These are phyloP conservation scores for Mycosphaerelloides madeirae DNA, from an alignment of 2,329 filamentous ascomycete species.

Conservation along the genomic window DNA sequence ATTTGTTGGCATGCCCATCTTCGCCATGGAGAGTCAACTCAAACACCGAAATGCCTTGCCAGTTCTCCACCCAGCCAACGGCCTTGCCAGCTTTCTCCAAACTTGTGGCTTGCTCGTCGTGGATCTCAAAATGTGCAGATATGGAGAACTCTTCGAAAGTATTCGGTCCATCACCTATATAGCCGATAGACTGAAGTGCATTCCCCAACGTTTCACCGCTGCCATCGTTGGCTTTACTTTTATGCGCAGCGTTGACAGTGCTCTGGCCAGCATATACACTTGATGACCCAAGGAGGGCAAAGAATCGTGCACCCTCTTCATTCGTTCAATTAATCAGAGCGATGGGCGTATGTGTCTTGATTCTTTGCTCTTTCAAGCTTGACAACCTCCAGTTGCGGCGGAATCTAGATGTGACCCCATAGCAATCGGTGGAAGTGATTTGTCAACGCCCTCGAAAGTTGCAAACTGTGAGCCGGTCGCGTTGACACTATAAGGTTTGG, in stretches of 20 bases:
- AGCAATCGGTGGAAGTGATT: constrained; percentile 23
- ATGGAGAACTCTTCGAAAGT: constrained; percentile 22
- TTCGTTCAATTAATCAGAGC: constrained; percentile 31
- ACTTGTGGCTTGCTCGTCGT: constrained; percentile 23
- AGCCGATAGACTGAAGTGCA: constrained; percentile 31
- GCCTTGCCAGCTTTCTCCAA: constrained; percentile 19
- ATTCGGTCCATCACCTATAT: constrained; percentile 28
- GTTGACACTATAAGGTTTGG: constrained; percentile 24
- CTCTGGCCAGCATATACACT: constrained; percentile 22
- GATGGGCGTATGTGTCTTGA: constrained; percentile 23
- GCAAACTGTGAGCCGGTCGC: constrained; percentile 26
- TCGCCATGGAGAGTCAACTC: constrained; percentile 11
- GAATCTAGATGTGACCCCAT: constrained; percentile 25
- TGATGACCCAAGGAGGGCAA: constrained; percentile 17
- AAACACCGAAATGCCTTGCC: constrained; percentile 25
- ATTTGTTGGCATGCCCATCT: constrained; percentile 32
- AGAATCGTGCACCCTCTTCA: constrained; percentile 24
- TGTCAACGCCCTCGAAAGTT: constrained; percentile 13
- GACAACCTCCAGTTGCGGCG: constrained; percentile 19
- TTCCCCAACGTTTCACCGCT: constrained; percentile 23
- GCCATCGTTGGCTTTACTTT: constrained; percentile 18
- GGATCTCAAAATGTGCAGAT: constrained; percentile 27
- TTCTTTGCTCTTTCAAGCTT: constrained; percentile 31
- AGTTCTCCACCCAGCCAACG: constrained; percentile 23
- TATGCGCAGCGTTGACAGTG: constrained; percentile 27